A percentile compares a stretch with the other conserved stretches of the same genome.
These are phyloP conservation scores for Thalia dealbata DNA, from an alignment of 176 grass and related monocot genomes.

Conservation along the genomic window DNA sequence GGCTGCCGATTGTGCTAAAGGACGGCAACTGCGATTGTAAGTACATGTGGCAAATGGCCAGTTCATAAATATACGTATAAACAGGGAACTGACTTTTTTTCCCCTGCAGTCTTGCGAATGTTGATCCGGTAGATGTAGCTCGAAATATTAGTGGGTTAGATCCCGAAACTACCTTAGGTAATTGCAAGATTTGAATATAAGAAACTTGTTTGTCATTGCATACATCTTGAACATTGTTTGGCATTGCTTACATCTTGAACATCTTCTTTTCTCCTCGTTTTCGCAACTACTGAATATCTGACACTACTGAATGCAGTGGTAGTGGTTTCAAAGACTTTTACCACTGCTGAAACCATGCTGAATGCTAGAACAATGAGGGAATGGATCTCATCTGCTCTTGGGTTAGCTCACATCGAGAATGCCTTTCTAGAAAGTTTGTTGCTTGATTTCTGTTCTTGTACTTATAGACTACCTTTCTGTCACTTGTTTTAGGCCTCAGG, in stretches of 20 bases:
- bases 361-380: constrained; percentile 96
- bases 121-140: constrained; percentile 94
- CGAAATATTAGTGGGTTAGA: constrained; percentile 87
- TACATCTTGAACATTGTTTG: background rate
- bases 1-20: constrained; percentile 72
- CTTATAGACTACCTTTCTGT: constrained; percentile 14
- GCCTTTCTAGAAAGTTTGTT: constrained; percentile 20
- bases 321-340: constrained; percentile 98
- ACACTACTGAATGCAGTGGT: constrained; percentile 47
- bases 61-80: background rate
- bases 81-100: background rate
- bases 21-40: constrained; percentile 89
- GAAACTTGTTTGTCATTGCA: background rate
- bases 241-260: background rate
- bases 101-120: constrained; percentile 80
- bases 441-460: background rate
- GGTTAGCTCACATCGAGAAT: constrained; percentile 37
- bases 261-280: constrained; percentile 8
- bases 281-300: background rate
- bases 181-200: constrained; percentile 8
- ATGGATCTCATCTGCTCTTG: constrained; percentile 84
- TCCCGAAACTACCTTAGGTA: constrained; percentile 94
- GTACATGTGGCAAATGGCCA: constrained; percentile 17
- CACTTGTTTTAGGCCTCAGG: constrained; percentile 45
- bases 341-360: constrained; percentile 98